Evolutionary conservation across 352 stramenopile genomes (phyloP), one percentile per base, ranked within the genome.

Genomic region (Phytophthora megakarya): DNA sequence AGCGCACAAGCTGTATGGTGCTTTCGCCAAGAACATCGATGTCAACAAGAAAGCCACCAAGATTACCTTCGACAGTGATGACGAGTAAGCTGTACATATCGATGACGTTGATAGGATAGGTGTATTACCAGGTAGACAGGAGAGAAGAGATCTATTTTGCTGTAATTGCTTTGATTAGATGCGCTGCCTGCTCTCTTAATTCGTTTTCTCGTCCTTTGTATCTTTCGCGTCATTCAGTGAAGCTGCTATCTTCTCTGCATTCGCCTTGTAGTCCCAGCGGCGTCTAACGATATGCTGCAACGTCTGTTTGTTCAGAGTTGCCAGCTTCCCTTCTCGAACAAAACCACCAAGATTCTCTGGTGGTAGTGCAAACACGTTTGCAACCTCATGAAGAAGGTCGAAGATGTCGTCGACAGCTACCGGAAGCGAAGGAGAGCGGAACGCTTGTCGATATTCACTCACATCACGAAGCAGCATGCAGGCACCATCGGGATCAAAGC

Each of bases 1-100:
- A 91, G 96, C 99, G 76, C 96, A 99, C 89, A 99, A 99, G 70
- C 74, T 99, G 18, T 99, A 99, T 71, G 97, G 97, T 45, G 97
- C 96, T 46, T 98, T 98, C 43, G 92, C 93, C 35, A 98, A 97
- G 72, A 89, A 95, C 60, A 90, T 96, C 37, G 91, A 97, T 70
- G 92, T 96, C 72, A 84, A 56, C 60, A 99, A 99, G 78, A 98
- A 99, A 73, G 94, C 97, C 15, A 98, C 93, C 16, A 99, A 99
- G 78, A 99, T 99, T 73, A 98, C 87, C 47, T 99, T 99, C 64
- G 84, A 88, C 64, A 85, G 81, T 74, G 80, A 92, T 44, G 75
- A 75, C 58, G 80, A 93, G 50, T 89, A 76, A 75, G 40, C 33
- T 53, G 26, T 11, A 35, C 19, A 9, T 47, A 61, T 19, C 50